Base-by-base conservation (phyloP, 345 rosid genomes). In the Litchi chinensis region DNA sequence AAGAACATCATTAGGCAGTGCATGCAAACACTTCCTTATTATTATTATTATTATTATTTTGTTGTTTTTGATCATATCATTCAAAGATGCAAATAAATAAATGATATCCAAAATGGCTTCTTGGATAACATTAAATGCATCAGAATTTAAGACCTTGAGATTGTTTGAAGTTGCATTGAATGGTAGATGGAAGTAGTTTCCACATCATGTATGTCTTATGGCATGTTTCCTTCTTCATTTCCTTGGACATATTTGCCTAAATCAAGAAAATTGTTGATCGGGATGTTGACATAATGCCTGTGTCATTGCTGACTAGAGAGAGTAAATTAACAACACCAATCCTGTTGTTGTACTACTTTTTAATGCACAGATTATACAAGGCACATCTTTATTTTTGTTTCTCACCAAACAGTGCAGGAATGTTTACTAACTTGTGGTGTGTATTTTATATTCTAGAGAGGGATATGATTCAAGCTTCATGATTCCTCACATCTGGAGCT, bases 401-500 rank as follows among this genome's bases (percentile, higher is more conserved):
- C 10, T n/a, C 6, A 41, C 21, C 12, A 46, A 46, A 46, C 0
- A 3, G 43, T 28, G 5, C 70, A 64, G 44, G 59, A 65, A 46
- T 12, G n/a, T 63, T 37, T 8, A 66, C 37, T 65, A 6, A 68
- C 54, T 21, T 39, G 24, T 9, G 19, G 40, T 67, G 37, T 76
- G 8, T 60, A 5, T 67, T 68, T 21, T 9, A 19, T 76, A 50
- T 64, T 71, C 6, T 68, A 62, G 62, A 21, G 18, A 37, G 22
- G 62, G 69, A 54, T 39, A 50, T 68, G 65, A 65, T 66, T 37
- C 32, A 39, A 44, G 32, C 41, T 77, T 68, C 11, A 62, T 4
- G 26, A 44, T 62, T 78, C 60, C 56, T 10, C 59, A 43, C 24
- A 37, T 69, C 60, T 67, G 41, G 64, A 64, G 72, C 68, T 71